Conservation (phyloP, 108 stramenopile genomes). For the Fragilaria crotonensis region DNA sequence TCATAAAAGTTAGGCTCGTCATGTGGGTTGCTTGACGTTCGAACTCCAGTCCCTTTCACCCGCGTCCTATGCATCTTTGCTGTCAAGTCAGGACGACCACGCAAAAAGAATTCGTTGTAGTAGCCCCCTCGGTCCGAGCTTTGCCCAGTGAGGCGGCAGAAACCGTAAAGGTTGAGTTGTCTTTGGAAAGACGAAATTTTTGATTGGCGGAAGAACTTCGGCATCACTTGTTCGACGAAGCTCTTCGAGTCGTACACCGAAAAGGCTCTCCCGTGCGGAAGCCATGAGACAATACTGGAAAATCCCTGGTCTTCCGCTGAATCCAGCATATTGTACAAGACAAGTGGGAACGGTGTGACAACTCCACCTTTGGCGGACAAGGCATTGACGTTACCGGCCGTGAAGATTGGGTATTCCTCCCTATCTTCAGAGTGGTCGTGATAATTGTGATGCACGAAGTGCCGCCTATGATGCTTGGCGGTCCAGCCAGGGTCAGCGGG, state of each 20-base stretch:
- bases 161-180: conserved; percentile 84
- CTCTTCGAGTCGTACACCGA: conserved; percentile 43
- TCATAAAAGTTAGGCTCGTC: conserved; percentile 3
- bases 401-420: too few relatives aligned
- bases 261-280: conserved; percentile 54
- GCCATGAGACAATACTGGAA: conserved; percentile 51
- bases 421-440: conserved; percentile 1
- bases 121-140: conserved; percentile 42
- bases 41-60: conserved; percentile 3
- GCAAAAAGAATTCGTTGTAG: conserved; percentile 53
- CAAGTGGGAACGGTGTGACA: neutral
- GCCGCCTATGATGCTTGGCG: neutral
- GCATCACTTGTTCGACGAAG: conserved; percentile 68
- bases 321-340: neutral
- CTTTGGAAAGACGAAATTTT: conserved; percentile 84
- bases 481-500: neutral
- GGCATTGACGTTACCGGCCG: neutral
- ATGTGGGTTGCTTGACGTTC: neutral
- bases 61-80: neutral
- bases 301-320: neutral
- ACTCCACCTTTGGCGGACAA: neutral
- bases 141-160: conserved; percentile 29
- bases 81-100: conserved; percentile 9
- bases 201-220: conserved; percentile 81
- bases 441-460: conserved; percentile 3